A percentile compares a stretch with the other conserved stretches of the same genome.
These are phyloP conservation scores for Meyerozyma athensensis DNA, from an alignment of 1,139 yeast genomes.

Conservation along the genomic window DNA sequence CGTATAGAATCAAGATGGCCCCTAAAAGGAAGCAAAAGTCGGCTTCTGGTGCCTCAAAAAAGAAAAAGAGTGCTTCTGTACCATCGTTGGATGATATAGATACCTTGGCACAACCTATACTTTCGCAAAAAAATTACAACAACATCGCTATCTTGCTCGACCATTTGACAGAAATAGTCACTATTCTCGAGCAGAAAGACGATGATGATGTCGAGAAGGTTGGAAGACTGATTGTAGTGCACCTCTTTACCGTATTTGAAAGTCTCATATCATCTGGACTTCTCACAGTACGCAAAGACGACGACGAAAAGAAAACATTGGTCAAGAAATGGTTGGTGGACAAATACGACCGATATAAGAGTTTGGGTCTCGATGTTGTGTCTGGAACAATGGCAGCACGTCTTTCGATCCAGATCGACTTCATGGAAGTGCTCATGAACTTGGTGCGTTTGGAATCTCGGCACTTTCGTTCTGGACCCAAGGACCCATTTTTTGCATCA, in stretches of 20 bases:
- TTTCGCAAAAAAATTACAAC: constrained; percentile 40
- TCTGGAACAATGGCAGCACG: constrained; percentile 25
- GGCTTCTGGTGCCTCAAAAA: constrained; percentile 10
- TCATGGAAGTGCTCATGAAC: constrained; percentile 59
- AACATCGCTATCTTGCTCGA: constrained; percentile 43
- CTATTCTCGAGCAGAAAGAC: constrained; percentile 15
- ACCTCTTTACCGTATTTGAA: constrained; percentile 55
- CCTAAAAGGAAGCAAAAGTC: constrained; percentile 18
- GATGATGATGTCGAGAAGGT: constrained; percentile 24
- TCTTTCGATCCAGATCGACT: constrained; percentile 53
- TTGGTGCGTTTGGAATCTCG: constrained; percentile 57
- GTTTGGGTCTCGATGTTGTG: constrained; percentile 38
- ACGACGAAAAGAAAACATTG: constrained; percentile 42
- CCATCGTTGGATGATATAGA: constrained; percentile 4
- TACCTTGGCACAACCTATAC: constrained; percentile 5
- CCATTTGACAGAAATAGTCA: constrained; percentile 27
- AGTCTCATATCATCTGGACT: constrained; percentile 47
- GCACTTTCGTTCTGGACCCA: constrained; percentile 44
- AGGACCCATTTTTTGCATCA: constrained; percentile 60
- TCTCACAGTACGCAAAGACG: constrained; percentile 32
- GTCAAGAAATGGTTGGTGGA: constrained; percentile 61
- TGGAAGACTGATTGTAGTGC: constrained; percentile 49
- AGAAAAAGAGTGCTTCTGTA: not conserved
- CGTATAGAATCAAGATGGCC: constrained; percentile 10
- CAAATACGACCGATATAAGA: constrained; percentile 55